Conservation (phyloP, 176 grass and related monocot genomes). For the Bolboschoenus planiculmis region DNA sequence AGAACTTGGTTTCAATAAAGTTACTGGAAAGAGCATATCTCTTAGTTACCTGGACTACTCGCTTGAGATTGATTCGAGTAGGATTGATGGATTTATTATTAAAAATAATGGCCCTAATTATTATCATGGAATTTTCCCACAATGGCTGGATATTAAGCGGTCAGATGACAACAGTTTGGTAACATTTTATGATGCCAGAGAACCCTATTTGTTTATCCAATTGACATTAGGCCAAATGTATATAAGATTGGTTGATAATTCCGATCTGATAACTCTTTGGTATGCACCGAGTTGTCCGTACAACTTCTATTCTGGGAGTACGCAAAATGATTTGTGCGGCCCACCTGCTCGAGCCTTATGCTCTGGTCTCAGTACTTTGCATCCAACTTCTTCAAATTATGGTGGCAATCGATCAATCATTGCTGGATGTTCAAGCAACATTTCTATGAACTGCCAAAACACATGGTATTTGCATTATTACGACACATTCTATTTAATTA, state of each 20-base stretch:
- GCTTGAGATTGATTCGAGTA: conserved; percentile 11
- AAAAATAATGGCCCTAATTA: background rate
- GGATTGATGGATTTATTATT: background rate
- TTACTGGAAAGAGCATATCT: background rate
- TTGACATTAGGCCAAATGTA: background rate
- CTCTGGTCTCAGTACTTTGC: conserved; percentile 14
- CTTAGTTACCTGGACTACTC: background rate
- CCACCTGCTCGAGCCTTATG: conserved; percentile 21
- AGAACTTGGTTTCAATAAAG: conserved; percentile 23
- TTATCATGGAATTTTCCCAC: background rate
- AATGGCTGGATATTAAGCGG: background rate
- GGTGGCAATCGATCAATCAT: conserved; percentile 27
- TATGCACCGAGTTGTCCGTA: conserved; percentile 15
- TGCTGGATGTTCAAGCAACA: conserved; percentile 37
- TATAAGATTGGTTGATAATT: conserved; percentile 23
- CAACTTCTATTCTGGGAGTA: conserved; percentile 39
- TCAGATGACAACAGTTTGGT: background rate
- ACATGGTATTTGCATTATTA: conserved; percentile 8
- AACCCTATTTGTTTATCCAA: conserved; percentile 13
- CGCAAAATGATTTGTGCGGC: conserved; percentile 11
- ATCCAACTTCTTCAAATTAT: conserved; percentile 27
- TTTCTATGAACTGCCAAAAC: conserved; percentile 31
- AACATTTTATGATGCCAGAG: background rate
- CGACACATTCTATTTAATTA: conserved; percentile 19
- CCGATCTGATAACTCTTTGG: conserved; percentile 17